Percentiles rank a stretch among this genome's conserved stretches.
These are phyloP conservation scores for Amanita thiersii DNA, from an alignment of 768 basidiomycete species.

Conservation along the genomic window DNA sequence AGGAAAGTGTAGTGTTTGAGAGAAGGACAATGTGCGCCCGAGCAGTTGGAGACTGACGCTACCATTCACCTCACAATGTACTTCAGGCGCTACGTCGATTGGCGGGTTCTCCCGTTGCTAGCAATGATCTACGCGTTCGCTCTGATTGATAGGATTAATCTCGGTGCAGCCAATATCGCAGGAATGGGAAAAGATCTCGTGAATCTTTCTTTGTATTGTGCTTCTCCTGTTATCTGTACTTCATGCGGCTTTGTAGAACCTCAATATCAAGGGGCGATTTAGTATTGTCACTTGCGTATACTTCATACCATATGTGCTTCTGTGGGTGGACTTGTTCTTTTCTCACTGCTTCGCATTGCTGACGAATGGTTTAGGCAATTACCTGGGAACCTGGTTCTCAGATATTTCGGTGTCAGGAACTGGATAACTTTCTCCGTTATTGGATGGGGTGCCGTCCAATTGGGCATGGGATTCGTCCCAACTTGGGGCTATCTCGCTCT, in stretches of 20 bases:
- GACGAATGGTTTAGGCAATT: slow-evolving; percentile 26
- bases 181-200: slow-evolving; percentile 35
- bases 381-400: slow-evolving; percentile 35
- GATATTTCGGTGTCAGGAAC: slow-evolving; percentile 34
- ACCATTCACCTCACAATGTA: slow-evolving; percentile 1
- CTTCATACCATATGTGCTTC: slow-evolving; percentile 35
- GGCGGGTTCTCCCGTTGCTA: slow-evolving; percentile 33
- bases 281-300: slow-evolving; percentile 35
- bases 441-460: slow-evolving; percentile 35
- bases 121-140: slow-evolving; percentile 32
- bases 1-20: slow-evolving; percentile 26
- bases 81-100: slow-evolving; percentile 31
- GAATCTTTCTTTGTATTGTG: slow-evolving; percentile 1
- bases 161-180: slow-evolving; percentile 33
- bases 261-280: slow-evolving; percentile 26
- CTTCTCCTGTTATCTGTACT: not conserved
- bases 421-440: slow-evolving; percentile 33
- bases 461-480: slow-evolving; percentile 37
- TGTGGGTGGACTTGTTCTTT: slow-evolving; percentile 20
- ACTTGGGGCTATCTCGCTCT: slow-evolving; percentile 31
- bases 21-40: slow-evolving; percentile 26
- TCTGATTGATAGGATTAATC: slow-evolving; percentile 35
- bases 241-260: slow-evolving; percentile 16
- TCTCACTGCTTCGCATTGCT: not conserved
- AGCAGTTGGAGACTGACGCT: not conserved